Evolutionary conservation across 1,284 basidiomycete genomes (phyloP).

Genomic region (Paramarasmius palmivorus): DNA sequence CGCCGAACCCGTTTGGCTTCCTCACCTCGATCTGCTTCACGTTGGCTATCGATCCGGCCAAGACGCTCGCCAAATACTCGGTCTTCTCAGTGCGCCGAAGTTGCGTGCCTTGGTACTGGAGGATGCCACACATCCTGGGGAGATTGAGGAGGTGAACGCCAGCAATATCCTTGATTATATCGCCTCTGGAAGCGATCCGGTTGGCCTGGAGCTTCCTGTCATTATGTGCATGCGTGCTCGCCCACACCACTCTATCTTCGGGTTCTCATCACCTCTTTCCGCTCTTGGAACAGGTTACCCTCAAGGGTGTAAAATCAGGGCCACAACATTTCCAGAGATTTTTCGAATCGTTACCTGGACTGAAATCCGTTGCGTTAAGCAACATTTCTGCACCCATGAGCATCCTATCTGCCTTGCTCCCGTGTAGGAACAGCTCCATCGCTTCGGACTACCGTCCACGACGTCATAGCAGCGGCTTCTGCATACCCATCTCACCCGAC

Average conservation of each 20-base stretch:
- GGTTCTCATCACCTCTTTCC: constrained; percentile 9
- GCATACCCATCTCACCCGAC: no score
- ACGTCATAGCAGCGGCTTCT: background rate
- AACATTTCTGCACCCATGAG: constrained; percentile 29
- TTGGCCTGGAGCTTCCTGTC: no score
- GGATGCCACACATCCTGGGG: constrained; percentile 39
- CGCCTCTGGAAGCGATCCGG: constrained; percentile 27
- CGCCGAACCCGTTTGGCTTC: constrained; percentile 29
- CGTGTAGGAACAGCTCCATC: background rate
- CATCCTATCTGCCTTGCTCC: no score
- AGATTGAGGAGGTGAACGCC: constrained; percentile 35
- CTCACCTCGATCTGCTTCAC: constrained; percentile 32
- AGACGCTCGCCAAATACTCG: constrained; percentile 36
- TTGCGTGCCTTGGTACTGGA: constrained; percentile 34
- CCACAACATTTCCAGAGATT: constrained; percentile 29
- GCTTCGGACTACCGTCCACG: background rate
- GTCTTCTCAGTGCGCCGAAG: constrained; percentile 36
- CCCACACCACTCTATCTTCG: background rate
- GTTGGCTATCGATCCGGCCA: constrained; percentile 38
- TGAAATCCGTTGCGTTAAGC: constrained; percentile 32
- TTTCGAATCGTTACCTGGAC: constrained; percentile 28
- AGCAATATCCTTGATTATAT: constrained; percentile 35
- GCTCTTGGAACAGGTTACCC: constrained; percentile 19
- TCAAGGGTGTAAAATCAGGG: constrained; percentile 34
- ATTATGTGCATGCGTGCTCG: no score